Percentiles rank a stretch among this genome's conserved stretches.
These are phyloP conservation scores for Exophiala sideris DNA, from an alignment of 2,329 filamentous ascomycete species.

Conservation along the genomic window DNA sequence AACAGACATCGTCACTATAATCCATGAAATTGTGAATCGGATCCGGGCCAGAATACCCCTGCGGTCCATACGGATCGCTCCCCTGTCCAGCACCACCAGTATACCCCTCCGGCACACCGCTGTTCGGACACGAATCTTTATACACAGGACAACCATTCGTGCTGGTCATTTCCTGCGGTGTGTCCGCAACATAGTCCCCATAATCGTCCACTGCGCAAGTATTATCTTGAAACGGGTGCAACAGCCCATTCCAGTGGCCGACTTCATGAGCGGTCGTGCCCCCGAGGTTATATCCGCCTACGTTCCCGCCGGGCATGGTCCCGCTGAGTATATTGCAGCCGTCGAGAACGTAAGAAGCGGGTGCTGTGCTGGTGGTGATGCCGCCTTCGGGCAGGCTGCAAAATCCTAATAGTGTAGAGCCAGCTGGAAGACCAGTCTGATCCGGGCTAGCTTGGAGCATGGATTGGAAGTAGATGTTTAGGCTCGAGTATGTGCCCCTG, in stretches of 20 bases:
- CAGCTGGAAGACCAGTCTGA: conserved; percentile 27
- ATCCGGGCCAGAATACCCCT: conserved; percentile 43
- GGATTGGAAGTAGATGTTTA: conserved; percentile 61
- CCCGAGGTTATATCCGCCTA: conserved; percentile 48
- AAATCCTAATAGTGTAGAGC: conserved; percentile 49
- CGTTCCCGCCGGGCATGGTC: conserved; percentile 53
- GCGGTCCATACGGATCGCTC: conserved; percentile 18
- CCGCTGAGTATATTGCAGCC: conserved; percentile 57
- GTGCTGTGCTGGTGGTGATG: conserved; percentile 37
- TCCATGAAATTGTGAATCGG: conserved; percentile 61
- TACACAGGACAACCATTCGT: conserved; percentile 51
- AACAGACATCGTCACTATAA: conserved; percentile 55
- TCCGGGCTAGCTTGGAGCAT: conserved; percentile 41
- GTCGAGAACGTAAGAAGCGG: conserved; percentile 47
- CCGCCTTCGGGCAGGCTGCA: conserved; percentile 50
- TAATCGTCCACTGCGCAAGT: conserved; percentile 34
- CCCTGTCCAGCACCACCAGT: conserved; percentile 6
- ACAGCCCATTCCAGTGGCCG: conserved; percentile 45
- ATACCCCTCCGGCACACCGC: conserved; percentile 10
- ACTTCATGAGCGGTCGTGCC: conserved; percentile 48
- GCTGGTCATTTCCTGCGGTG: conserved; percentile 51
- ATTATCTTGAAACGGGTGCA: conserved; percentile 45
- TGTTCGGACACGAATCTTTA: conserved; percentile 51
- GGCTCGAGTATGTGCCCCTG: conserved; percentile 50
- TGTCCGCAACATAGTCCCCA: conserved; percentile 45